Evolutionary conservation across 768 basidiomycete species (phyloP), one percentile per base, ranked within the genome.

Genomic region (Suillus paluster): DNA sequence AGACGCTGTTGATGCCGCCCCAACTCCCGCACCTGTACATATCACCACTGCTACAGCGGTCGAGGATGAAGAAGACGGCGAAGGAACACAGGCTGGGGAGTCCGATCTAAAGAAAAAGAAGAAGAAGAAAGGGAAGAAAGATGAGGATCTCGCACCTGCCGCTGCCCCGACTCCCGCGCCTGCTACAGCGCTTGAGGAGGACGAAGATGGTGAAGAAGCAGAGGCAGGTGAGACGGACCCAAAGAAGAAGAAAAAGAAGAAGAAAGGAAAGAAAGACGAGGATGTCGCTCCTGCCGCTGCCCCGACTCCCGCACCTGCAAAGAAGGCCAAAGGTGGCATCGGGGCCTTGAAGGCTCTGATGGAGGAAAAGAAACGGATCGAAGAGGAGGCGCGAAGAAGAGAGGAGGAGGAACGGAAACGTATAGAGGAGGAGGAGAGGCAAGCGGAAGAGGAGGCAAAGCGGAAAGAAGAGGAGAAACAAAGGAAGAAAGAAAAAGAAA

Each of bases 371-470:
- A 92, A 90, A 75, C 81, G 89, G 21, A 50, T 93, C 19, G 94
- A 96, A 73, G 96, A 97, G 71, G 95, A 96, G 76, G 90, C 87
- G 2, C 83, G 79, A 63, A 80, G 78, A 45, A 77, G 71, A 48
- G 87, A 86, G 61, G 94, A 95, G 70, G 95, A 97, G 75, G 89
- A 95, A 75, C 80, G 85, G 66, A 83, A 74, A 71, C 81, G 89
- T 62, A 90, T 94, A 46, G 95, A 97, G 76, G 96, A 97, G 73
- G 96, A 98, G 74, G 95, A 97, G 70, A 80, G 88, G 61, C 78
- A 71, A 39, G 84, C 83, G 4, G 92, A 84, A 64, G 95, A 96
- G 73, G 94, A 94, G 77, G 92, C 80, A 63, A 80, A 79, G 69
- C 80, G 79, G 72, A 89, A 84, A 66, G 94, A 95, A 71, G 92